Evolutionary conservation across 805 yeast species (phyloP).

Genomic region (Zygotorulaspora danielsina): DNA sequence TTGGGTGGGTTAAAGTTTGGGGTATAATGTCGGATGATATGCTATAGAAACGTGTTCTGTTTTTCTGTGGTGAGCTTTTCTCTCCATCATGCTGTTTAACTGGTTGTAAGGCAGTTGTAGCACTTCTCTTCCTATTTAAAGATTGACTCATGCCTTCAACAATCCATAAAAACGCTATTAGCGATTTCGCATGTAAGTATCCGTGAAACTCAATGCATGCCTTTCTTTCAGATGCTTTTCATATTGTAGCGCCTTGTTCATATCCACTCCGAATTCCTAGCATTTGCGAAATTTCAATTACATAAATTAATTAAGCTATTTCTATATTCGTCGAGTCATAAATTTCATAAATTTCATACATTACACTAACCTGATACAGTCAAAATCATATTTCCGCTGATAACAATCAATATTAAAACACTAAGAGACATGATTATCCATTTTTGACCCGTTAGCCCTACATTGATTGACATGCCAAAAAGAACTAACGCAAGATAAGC

Average conservation of each 20-base stretch:
- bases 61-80: conserved; percentile 1
- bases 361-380: no score
- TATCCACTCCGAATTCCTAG: no score
- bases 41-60: conserved; percentile 23
- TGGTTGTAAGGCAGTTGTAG: conserved; percentile 10
- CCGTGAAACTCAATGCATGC: background rate
- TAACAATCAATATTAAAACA: no score
- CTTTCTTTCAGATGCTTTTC: no score
- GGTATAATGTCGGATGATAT: conserved; percentile 33
- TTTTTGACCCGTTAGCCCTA: conserved; percentile 6
- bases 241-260: no score
- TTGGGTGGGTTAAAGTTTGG: conserved; percentile 25
- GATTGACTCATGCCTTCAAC: conserved; percentile 8
- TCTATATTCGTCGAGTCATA: no score
- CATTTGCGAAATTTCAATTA: no score
- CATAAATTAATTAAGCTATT: no score
- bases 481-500: conserved; percentile 12
- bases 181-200: no score
- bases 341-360: no score
- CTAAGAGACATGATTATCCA: conserved; percentile 5
- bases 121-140: conserved; percentile 16
- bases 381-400: no score
- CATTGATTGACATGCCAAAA: conserved; percentile 14
- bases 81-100: background rate
- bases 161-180: background rate